These are phyloP conservation scores for Aurinia saxatilis DNA, from an alignment of 345 rosid species.

Conservation along the genomic window DNA sequence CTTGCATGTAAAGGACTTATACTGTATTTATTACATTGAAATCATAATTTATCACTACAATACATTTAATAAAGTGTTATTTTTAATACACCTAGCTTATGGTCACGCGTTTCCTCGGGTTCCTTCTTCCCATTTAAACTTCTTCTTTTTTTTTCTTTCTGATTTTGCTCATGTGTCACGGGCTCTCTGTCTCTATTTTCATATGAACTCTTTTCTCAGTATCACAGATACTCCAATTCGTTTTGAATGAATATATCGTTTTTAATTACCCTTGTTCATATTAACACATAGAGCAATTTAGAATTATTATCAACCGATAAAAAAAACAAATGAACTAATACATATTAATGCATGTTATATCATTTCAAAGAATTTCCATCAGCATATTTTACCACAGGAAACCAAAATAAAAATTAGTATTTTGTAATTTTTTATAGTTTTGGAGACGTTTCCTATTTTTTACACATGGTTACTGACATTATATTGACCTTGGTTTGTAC, in stretches of 20 bases:
- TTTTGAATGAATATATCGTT: background rate
- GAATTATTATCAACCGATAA: too few species aligned
- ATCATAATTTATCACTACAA: background rate
- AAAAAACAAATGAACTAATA: too few species aligned
- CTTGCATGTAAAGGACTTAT: background rate
- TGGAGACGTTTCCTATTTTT: too few species aligned
- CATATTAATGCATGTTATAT: too few species aligned
- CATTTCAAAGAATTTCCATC: too few species aligned
- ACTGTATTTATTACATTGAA: background rate
- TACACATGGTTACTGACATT: too few species aligned
- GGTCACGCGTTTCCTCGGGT: conserved; percentile 69
- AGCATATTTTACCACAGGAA: too few species aligned
- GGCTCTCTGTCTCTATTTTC: background rate
- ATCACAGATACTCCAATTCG: background rate
- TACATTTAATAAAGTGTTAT: background rate
- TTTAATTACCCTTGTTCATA: background rate
- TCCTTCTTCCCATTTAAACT: conserved; percentile 29
- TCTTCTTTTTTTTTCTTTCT: too few species aligned
- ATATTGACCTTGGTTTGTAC: too few species aligned
- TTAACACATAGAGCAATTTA: too few species aligned
- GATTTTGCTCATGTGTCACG: conserved; percentile 7
- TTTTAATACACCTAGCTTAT: conserved; percentile 16
- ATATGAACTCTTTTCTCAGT: background rate
- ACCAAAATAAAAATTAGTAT: too few species aligned
- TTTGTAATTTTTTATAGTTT: too few species aligned